phyloP scores from a whole-genome alignment of 345 rosid species.

The Pseudoturritis turrita region DNA sequence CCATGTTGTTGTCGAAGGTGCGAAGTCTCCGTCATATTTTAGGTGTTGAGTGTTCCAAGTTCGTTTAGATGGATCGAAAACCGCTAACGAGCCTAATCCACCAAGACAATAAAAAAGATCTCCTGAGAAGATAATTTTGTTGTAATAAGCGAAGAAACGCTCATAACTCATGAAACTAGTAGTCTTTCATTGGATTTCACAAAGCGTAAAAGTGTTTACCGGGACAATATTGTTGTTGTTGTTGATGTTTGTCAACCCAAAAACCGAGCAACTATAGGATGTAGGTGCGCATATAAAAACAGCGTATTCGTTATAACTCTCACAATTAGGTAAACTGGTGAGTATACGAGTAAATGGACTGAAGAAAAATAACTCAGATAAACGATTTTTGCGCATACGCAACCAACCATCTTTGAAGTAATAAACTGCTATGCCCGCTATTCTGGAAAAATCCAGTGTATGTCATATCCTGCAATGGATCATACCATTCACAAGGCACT shows the following conservation, averaged over 20 bases:
- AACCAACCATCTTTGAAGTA: conserved; percentile 62
- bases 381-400: conserved; percentile 37
- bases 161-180: neutral
- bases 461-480: conserved; percentile 43
- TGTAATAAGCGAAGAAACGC: neutral
- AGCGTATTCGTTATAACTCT: conserved; percentile 28
- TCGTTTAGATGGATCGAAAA: neutral
- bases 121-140: neutral
- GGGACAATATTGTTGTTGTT: conserved; percentile 38
- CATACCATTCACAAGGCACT: conserved; percentile 41
- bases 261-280: conserved; percentile 41
- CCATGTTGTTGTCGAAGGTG: neutral
- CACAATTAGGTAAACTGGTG: conserved; percentile 46
- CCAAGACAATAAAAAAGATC: neutral
- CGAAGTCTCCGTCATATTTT: neutral
- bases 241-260: conserved; percentile 39
- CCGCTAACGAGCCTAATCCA: neutral
- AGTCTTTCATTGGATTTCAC: conserved; percentile 38
- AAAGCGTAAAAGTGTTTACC: conserved; percentile 49
- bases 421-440: conserved; percentile 47
- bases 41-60: neutral
- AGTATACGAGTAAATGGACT: conserved; percentile 45
- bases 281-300: conserved; percentile 60
- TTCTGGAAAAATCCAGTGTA: conserved; percentile 46
- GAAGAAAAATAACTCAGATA: conserved; percentile 47